Evolutionary conservation across 768 basidiomycete species (phyloP), one percentile per base, ranked within the genome.

Genomic region (Pluteus cervinus): DNA sequence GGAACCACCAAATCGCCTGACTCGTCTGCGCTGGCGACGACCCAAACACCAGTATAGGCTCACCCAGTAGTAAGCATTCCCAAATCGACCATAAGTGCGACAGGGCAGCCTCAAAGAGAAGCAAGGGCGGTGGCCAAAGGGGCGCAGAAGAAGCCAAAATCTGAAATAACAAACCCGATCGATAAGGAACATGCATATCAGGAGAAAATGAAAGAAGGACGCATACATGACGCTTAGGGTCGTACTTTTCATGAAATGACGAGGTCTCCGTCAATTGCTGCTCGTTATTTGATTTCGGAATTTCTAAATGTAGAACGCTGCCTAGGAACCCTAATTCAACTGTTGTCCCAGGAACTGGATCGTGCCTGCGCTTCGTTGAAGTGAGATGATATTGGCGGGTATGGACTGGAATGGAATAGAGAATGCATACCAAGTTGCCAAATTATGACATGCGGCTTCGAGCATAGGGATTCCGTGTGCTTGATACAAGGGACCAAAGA

Each of bases 11-110:
- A 4, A 97, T 69, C 12, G 86, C 83, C 48, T 90, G 84, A 45
- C 88, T 92, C 0, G 86, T 88, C 53, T 80, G 71, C 0, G 85
- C 75, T 14, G 93, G 90, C 0, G 81, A 81, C 1, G 76, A 58
- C 3, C 85, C 85, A 47, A 84, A 92, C 20, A 98, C 68, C 14
- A 98, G 61, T 5, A 99, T 71, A 0, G 94, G 90, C 53, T 99
- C 93, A 44, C 84, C 88, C 7, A 97, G 69, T 1, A 97, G 70
- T 1, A 97, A 64, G 38, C 92, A 92, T 58, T 99, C 94, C 94
- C 94, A 99, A 37, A 84, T 71, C 4, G 86, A 84, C 86, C 84
- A 87, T 17, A 86, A 55, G 46, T 85, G 73, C 3, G 79, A 55
- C 18, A 85, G 47, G 11, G 73, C 72, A 1, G 80, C 75, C 49